Evolutionary conservation across 2,329 filamentous ascomycete species (phyloP), one percentile per base, ranked within the genome.

Genomic region (Epichloe typhina): DNA sequence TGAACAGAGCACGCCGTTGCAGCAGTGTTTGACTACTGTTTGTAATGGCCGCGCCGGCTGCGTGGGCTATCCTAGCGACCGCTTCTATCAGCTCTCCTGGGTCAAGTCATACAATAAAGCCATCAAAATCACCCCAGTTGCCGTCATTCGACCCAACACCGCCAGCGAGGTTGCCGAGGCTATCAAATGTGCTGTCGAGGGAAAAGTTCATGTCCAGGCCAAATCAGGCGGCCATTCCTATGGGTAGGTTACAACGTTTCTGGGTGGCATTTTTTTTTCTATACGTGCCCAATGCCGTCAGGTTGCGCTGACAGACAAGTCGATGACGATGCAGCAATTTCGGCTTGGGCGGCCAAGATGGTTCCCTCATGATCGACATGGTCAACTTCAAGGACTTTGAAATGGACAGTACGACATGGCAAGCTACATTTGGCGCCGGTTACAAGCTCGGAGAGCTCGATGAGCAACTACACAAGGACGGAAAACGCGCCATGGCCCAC

Each of bases 151-250:
- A 7, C 80, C 80, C 0, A 63, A 67, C 5, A 76, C 66, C 0
- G 66, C 72, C 11, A 62, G 74, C 21, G 76, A 83, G 50, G 73
- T 84, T 2, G 71, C 78, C 1, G 72, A 66, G 19, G 74, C 79
- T 13, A 71, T 84, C 39, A 72, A 74, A 47, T 84, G 80, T 58
- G 81, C 80, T 5, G 67, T 61, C 2, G 54, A 71, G 23, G 66
- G 69, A 52, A 65, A 66, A 5, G 62, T 77, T 49, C 75, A 76
- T 55, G 77, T 84, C 0, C 79, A 83, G 59, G 75, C 81, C 21
- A 77, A 72, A 55, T 80, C 78, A 2, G 82, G 81, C 4, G 82
- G 82, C 0, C 82, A 84, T 58, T 83, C 79, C 0, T 85, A 81
- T 55, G 80, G 69, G 74, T 76, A 61, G 57, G 72, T 53, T n/a